Percentiles rank a stretch among this genome's conserved stretches.
phyloP scores from a whole-genome alignment of 2,329 filamentous ascomycete genomes.

The Cytospora piceae region DNA sequence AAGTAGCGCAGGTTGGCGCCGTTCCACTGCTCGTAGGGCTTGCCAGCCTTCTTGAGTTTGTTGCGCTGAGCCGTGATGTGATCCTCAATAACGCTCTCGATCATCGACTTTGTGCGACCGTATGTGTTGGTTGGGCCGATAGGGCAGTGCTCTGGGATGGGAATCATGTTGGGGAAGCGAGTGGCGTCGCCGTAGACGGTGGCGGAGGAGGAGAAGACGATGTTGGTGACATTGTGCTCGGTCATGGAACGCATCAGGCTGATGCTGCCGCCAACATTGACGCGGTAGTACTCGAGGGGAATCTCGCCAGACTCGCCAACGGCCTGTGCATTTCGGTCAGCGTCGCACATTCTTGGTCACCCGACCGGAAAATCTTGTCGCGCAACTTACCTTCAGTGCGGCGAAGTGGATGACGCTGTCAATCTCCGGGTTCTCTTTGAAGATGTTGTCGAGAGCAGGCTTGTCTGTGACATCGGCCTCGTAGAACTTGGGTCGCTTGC shows the following conservation, averaged over 20 bases:
- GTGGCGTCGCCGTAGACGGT: slow-evolving; percentile 99
- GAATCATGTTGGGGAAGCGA: slow-evolving; percentile 96
- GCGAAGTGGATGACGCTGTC: slow-evolving; percentile 99
- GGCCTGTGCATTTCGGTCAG: slow-evolving; percentile 58
- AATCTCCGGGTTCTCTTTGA: slow-evolving; percentile 86
- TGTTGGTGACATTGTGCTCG: slow-evolving; percentile 89
- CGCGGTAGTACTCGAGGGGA: slow-evolving; percentile 95
- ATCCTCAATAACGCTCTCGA: slow-evolving; percentile 91
- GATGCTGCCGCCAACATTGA: slow-evolving; percentile 94
- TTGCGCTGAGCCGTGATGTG: slow-evolving; percentile 84
- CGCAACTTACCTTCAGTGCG: slow-evolving; percentile 76
- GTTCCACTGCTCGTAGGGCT: slow-evolving; percentile 84
- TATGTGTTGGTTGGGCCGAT: slow-evolving; percentile 97
- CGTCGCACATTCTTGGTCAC: background rate
- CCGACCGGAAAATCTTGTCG: background rate
- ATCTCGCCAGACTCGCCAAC: slow-evolving; percentile 94
- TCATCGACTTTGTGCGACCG: slow-evolving; percentile 91
- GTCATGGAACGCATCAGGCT: slow-evolving; percentile 85
- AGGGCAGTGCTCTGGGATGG: slow-evolving; percentile 95
- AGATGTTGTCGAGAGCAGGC: slow-evolving; percentile 80
- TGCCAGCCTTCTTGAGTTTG: slow-evolving; percentile 78
- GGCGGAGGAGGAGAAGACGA: slow-evolving; percentile 97
- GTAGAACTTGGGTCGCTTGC: slow-evolving; percentile 84
- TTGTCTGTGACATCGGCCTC: slow-evolving; percentile 88
- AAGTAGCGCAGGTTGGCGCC: slow-evolving; percentile 94